Percentiles rank a stretch among this genome's conserved stretches.
Evolutionary conservation across 2,329 filamentous ascomycete species (phyloP).

Genomic region (Amesomyces nigricolor): DNA sequence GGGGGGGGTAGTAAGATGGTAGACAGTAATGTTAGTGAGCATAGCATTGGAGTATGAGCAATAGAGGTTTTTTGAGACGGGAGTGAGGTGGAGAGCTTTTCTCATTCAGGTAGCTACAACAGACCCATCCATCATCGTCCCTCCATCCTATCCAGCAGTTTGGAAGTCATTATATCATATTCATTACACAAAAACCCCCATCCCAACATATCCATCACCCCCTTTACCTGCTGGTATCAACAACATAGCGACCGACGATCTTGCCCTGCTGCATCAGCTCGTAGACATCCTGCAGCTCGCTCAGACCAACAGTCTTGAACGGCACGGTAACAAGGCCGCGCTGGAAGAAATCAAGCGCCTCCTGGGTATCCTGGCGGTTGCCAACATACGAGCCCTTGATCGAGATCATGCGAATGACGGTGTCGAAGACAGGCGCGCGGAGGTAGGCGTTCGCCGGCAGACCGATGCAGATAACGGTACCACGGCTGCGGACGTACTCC

Average conservation of each 20-base stretch:
- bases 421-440: conserved; percentile 80
- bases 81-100: neutral
- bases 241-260: conserved; percentile 73
- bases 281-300: conserved; percentile 74
- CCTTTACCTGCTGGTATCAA: conserved; percentile 55
- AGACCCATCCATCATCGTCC: no score
- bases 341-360: conserved; percentile 86
- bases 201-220: neutral
- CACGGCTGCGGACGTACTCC: conserved; percentile 76
- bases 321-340: conserved; percentile 81
- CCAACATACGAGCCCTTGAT: conserved; percentile 95
- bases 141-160: no score
- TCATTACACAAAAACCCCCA: neutral
- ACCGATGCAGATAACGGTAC: conserved; percentile 82
- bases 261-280: conserved; percentile 64
- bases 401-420: conserved; percentile 80
- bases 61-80: no score
- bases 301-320: conserved; percentile 77
- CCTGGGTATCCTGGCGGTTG: conserved; percentile 79
- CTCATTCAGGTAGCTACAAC: no score
- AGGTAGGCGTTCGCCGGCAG: conserved; percentile 76
- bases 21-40: no score
- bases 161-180: no score
- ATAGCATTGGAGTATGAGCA: no score
- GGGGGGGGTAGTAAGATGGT: neutral